Evolutionary conservation across 257 asterid genomes (phyloP).

Genomic region (Solanum chiquidenum): DNA sequence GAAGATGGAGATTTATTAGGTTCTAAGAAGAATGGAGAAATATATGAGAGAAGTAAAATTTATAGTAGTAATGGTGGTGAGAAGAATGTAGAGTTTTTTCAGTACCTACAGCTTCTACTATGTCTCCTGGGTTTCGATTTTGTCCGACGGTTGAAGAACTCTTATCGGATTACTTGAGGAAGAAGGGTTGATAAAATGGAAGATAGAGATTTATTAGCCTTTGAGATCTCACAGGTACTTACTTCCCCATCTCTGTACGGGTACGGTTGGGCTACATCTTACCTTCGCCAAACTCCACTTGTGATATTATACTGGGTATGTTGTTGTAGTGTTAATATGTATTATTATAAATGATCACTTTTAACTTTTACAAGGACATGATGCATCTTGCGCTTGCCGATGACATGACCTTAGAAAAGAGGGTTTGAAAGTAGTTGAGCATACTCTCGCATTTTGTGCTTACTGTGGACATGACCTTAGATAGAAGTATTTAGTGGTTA

Average conservation of each 20-base stretch:
- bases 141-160: conserved; percentile 34
- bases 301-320: not conserved
- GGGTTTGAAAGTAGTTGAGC: no score
- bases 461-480: not conserved
- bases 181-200: conserved; percentile 18
- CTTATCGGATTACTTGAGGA: no score
- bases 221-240: conserved; percentile 76
- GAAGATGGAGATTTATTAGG: no score
- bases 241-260: no score
- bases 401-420: not conserved
- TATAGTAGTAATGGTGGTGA: no score
- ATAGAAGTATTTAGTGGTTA: no score
- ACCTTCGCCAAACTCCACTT: no score
- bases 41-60: not conserved
- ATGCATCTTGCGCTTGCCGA: not conserved
- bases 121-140: conserved; percentile 77
- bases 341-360: not conserved
- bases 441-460: not conserved
- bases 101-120: conserved; percentile 13
- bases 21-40: not conserved
- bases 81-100: conserved; percentile 25
- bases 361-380: not conserved
- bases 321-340: not conserved
- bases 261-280: no score
- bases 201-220: conserved; percentile 36